Percentiles rank a stretch among this genome's conserved stretches.
Evolutionary conservation across 1,284 basidiomycete genomes (phyloP).

Genomic region (Blastosporella zonata): DNA sequence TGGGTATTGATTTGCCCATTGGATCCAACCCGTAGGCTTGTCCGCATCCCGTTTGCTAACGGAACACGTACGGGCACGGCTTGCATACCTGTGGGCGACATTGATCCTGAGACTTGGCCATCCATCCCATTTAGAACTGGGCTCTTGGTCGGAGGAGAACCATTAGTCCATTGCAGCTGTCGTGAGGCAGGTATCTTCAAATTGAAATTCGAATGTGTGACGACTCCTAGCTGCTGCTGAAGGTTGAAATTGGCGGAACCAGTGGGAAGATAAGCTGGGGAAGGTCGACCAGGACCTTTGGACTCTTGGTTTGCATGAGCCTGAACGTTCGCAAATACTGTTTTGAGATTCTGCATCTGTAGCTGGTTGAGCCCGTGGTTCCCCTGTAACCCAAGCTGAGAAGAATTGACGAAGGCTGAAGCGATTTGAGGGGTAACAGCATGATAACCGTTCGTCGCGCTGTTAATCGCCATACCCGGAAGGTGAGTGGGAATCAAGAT

Average conservation of each 20-base stretch:
- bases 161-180: conserved; percentile 32
- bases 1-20: conserved; percentile 38
- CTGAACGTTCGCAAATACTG: conserved; percentile 38
- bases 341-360: conserved; percentile 52
- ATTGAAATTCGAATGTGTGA: conserved; percentile 18
- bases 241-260: conserved; percentile 25
- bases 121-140: conserved; percentile 32
- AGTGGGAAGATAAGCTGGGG: conserved; percentile 25
- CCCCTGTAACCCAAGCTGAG: background rate
- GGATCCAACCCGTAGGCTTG: conserved; percentile 36
- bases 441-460: conserved; percentile 17
- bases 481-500: background rate
- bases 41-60: conserved; percentile 53
- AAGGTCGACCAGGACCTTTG: conserved; percentile 21
- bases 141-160: conserved; percentile 26
- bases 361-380: conserved; percentile 38
- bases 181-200: conserved; percentile 33
- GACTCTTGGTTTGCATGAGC: conserved; percentile 35
- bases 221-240: conserved; percentile 23
- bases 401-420: conserved; percentile 31
- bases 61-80: conserved; percentile 43
- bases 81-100: conserved; percentile 32
- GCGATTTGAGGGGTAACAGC: conserved; percentile 41
- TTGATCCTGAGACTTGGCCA: conserved; percentile 28
- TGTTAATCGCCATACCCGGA: conserved; percentile 8